Percentiles rank a stretch among this genome's conserved stretches.
phyloP scores from a whole-genome alignment of 148 eudicot genomes.

The Heliamphora exappendiculata region DNA sequence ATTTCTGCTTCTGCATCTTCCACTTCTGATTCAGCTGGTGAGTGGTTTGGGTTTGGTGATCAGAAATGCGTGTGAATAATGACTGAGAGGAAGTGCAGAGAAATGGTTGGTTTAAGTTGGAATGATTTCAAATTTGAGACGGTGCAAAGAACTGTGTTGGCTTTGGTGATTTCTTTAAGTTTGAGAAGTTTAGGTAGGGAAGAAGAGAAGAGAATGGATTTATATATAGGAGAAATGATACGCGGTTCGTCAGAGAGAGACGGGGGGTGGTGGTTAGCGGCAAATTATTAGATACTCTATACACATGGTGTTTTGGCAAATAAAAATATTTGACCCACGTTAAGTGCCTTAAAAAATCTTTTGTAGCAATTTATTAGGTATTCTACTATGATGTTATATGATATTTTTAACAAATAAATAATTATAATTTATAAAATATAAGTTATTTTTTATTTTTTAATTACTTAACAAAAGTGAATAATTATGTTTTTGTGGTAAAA shows the following conservation, averaged over 20 bases:
- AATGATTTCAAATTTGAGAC: neutral
- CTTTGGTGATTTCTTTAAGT: neutral
- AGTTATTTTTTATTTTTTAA: too few relatives aligned
- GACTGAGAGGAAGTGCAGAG: neutral
- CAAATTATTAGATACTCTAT: too few relatives aligned
- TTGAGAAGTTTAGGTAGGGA: neutral
- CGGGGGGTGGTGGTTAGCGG: too few relatives aligned
- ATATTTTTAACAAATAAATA: too few relatives aligned
- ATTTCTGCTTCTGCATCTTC: constrained; percentile 33
- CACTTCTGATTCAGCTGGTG: neutral
- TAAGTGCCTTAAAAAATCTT: too few relatives aligned
- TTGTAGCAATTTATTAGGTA: too few relatives aligned
- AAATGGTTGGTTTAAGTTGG: neutral
- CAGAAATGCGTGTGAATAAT: neutral
- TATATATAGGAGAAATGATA: constrained; percentile 1
- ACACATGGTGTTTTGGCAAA: too few relatives aligned
- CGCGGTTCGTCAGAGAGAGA: neutral
- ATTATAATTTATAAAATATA: too few relatives aligned
- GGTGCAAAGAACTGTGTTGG: neutral
- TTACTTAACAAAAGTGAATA: too few relatives aligned
- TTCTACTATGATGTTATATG: too few relatives aligned
- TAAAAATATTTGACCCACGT: too few relatives aligned
- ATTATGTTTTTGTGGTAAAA: too few relatives aligned
- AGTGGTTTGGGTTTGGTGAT: neutral
- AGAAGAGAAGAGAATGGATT: neutral